Evolutionary conservation across 208 protist species (phyloP).

Genomic region (Trypanosoma vivax): DNA sequence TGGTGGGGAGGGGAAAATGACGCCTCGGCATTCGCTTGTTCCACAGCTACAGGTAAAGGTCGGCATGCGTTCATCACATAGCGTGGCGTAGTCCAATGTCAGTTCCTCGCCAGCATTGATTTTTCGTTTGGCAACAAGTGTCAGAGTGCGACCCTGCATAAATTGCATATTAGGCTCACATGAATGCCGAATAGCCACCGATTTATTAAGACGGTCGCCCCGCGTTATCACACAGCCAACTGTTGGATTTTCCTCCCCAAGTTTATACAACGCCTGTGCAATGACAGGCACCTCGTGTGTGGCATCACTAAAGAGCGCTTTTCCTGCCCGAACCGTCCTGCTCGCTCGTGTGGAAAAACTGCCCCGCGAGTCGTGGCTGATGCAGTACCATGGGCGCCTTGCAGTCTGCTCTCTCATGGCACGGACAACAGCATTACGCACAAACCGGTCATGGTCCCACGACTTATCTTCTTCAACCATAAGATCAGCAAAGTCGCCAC

Average conservation of each 20-base stretch:
- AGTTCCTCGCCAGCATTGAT: conserved; percentile 84
- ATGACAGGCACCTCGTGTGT: conserved; percentile 66
- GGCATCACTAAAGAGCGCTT: conserved; percentile 67
- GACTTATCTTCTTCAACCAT: conserved; percentile 72
- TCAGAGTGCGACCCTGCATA: conserved; percentile 70
- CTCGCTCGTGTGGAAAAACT: conserved; percentile 70
- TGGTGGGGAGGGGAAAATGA: conserved; percentile 69
- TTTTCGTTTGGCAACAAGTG: conserved; percentile 63
- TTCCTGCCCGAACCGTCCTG: conserved; percentile 58
- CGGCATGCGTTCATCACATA: conserved; percentile 77
- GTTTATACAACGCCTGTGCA: conserved; percentile 67
- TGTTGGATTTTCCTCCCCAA: conserved; percentile 60
- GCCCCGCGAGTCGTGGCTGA: conserved; percentile 75
- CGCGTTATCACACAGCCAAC: conserved; percentile 72
- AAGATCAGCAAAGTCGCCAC: conserved; percentile 80
- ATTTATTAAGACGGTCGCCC: conserved; percentile 60
- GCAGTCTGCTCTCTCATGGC: conserved; percentile 57
- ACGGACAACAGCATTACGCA: conserved; percentile 49
- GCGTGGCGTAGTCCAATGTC: conserved; percentile 80
- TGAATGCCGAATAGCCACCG: conserved; percentile 81
- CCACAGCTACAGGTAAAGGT: conserved; percentile 79
- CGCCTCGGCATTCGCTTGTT: conserved; percentile 71
- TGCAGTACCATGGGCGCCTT: conserved; percentile 78
- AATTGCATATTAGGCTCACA: conserved; percentile 88
- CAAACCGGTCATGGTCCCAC: conserved; percentile 79